Evolutionary conservation across 2,329 filamentous ascomycete species (phyloP).

Genomic region (Epichloe amarillans): DNA sequence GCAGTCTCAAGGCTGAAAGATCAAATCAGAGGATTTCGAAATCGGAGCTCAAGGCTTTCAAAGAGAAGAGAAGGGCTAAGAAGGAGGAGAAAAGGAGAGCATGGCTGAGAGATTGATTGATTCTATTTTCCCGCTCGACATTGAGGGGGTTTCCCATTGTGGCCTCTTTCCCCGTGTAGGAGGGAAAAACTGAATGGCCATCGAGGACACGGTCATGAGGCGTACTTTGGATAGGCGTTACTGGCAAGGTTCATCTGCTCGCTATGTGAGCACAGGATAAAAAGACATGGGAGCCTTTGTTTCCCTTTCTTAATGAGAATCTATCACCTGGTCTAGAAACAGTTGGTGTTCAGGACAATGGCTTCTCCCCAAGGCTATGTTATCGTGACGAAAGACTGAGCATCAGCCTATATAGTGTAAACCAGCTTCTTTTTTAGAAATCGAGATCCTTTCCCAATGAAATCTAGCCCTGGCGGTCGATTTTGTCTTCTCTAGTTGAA

Average conservation of each 20-base stretch:
- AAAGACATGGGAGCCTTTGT: too few species aligned
- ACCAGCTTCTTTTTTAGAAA: neutral
- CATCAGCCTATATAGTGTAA: neutral
- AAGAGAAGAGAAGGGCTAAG: constrained; percentile 73
- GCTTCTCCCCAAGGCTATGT: neutral
- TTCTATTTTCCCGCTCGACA: neutral
- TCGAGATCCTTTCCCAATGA: neutral
- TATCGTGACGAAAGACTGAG: neutral
- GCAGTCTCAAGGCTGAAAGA: constrained; percentile 82
- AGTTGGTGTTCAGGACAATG: neutral
- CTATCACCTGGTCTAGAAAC: too few species aligned
- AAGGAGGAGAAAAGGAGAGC: constrained; percentile 92
- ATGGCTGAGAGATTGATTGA: constrained; percentile 59
- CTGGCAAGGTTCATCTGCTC: neutral
- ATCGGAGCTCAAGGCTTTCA: constrained; percentile 79
- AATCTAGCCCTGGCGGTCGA: too few species aligned
- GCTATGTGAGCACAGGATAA: too few species aligned
- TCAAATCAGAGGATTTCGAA: constrained; percentile 73
- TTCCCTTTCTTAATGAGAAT: too few species aligned
- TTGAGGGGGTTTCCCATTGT: neutral
- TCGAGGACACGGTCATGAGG: neutral
- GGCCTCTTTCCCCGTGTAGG: neutral
- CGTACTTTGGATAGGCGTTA: neutral
- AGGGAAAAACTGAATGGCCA: neutral
- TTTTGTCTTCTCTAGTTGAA: too few species aligned